phyloP scores from a whole-genome alignment of 1,139 yeast genomes.

The Scheffersomyces illinoinensis region DNA sequence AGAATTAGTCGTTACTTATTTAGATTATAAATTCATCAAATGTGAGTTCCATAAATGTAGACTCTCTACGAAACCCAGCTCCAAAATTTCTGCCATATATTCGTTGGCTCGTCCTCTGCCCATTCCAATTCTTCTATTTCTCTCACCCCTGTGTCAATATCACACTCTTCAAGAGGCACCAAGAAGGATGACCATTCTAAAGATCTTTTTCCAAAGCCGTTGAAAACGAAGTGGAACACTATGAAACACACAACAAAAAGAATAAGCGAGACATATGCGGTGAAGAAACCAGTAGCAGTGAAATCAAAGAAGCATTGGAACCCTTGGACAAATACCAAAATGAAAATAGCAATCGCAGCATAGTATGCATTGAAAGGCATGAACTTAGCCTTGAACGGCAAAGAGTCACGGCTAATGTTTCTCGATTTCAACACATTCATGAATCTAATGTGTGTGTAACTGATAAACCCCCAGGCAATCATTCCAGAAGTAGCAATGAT shows the following conservation, averaged over 20 bases:
- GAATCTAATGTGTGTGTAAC: constrained; percentile 62
- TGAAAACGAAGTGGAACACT: constrained; percentile 47
- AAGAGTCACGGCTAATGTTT: constrained; percentile 53
- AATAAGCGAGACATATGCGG: constrained; percentile 61
- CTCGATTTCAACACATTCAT: constrained; percentile 56
- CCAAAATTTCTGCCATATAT: constrained; percentile 59
- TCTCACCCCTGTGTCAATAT: constrained; percentile 61
- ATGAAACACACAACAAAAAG: constrained; percentile 52
- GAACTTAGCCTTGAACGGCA: constrained; percentile 64
- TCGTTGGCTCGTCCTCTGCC: constrained; percentile 47
- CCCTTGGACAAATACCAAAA: constrained; percentile 67
- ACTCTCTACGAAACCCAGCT: constrained; percentile 11
- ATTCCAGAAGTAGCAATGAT: constrained; percentile 75
- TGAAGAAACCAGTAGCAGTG: constrained; percentile 54
- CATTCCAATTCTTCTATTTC: constrained; percentile 58
- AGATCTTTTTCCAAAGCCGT: constrained; percentile 34
- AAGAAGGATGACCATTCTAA: constrained; percentile 34
- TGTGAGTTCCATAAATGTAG: background rate
- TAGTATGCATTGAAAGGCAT: constrained; percentile 66
- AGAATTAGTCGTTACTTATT: background rate
- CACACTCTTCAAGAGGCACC: constrained; percentile 54
- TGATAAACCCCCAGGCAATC: constrained; percentile 68
- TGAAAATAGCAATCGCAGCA: constrained; percentile 46
- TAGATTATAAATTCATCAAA: background rate
- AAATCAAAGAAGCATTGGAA: constrained; percentile 58